These are phyloP conservation scores for Meyerozyma guilliermondii DNA, from an alignment of 1,139 yeast species.

Conservation along the genomic window DNA sequence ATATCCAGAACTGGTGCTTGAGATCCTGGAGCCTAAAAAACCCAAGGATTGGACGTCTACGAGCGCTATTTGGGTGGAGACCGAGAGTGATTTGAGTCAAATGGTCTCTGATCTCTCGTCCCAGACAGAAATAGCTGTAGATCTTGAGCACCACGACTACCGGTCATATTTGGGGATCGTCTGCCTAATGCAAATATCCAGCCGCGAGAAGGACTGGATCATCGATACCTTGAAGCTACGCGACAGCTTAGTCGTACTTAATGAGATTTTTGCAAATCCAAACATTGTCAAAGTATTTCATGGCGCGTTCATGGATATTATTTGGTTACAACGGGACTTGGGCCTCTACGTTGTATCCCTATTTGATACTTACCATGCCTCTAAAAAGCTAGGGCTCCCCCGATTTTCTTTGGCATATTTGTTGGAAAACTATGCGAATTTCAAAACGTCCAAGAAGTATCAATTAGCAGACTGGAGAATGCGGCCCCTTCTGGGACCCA, in stretches of 20 bases:
- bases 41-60: constrained; percentile 64
- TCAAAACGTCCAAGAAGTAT: constrained; percentile 88
- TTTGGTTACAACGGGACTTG: constrained; percentile 94
- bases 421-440: constrained; percentile 73
- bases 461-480: constrained; percentile 97
- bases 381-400: constrained; percentile 71
- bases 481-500: constrained; percentile 73
- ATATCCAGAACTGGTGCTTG: constrained; percentile 58
- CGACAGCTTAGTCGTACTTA: constrained; percentile 63
- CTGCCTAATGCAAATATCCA: constrained; percentile 89
- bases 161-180: constrained; percentile 87
- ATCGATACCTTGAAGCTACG: constrained; percentile 73
- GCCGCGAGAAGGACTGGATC: constrained; percentile 76
- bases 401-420: constrained; percentile 81
- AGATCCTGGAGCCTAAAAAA: constrained; percentile 45
- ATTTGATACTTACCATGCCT: constrained; percentile 91
- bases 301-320: constrained; percentile 95
- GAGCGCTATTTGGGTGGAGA: constrained; percentile 69
- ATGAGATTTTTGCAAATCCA: constrained; percentile 78
- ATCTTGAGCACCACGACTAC: constrained; percentile 93
- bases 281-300: constrained; percentile 80
- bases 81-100: constrained; percentile 40
- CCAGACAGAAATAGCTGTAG: constrained; percentile 78
- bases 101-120: constrained; percentile 52
- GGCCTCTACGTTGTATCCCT: constrained; percentile 87